Percentiles rank a stretch among this genome's conserved stretches.
Conservation (phyloP, 2,329 filamentous ascomycete species). For the Colletotrichum sp. region DNA sequence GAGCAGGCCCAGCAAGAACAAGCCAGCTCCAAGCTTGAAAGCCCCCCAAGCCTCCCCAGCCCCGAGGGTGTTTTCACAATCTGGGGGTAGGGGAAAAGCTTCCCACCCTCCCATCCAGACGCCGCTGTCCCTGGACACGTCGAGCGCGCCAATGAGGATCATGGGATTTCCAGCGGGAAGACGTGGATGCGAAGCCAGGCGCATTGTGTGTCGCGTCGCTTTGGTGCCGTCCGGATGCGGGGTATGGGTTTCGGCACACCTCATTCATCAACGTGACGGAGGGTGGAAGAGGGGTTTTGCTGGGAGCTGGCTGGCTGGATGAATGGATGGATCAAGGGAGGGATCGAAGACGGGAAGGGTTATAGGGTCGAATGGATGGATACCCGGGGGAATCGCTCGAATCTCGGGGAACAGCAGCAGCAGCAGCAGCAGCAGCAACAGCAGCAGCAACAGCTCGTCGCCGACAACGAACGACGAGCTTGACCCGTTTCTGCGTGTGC, state of each 20-base stretch:
- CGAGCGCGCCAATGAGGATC: slow-evolving; percentile 3
- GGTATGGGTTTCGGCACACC: slow-evolving; percentile 18
- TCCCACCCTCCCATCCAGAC: slow-evolving; percentile 17
- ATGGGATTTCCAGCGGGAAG: neutral
- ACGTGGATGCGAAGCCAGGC: slow-evolving; percentile 11
- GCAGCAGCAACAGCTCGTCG: neutral
- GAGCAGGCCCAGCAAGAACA: neutral
- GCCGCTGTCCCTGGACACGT: slow-evolving; percentile 4
- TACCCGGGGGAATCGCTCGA: slow-evolving; percentile 16
- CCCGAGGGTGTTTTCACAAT: neutral
- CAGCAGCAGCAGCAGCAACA: neutral
- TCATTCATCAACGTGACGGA: slow-evolving; percentile 16
- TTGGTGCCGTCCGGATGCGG: slow-evolving; percentile 20
- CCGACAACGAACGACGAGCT: neutral
- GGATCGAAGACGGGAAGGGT: neutral
- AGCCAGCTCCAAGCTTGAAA: neutral
- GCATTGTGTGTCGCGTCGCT: slow-evolving; percentile 18
- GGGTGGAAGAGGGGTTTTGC: neutral
- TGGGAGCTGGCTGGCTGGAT: neutral
- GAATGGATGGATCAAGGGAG: neutral
- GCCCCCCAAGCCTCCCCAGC: neutral
- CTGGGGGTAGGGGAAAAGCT: slow-evolving; percentile 8
- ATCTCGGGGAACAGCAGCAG: neutral
- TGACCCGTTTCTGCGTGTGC: neutral
- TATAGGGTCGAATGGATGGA: slow-evolving; percentile 1